Evolutionary conservation across 257 asterid genomes (phyloP), one percentile per base, ranked within the genome.

Genomic region (Solanum bulbocastanum): DNA sequence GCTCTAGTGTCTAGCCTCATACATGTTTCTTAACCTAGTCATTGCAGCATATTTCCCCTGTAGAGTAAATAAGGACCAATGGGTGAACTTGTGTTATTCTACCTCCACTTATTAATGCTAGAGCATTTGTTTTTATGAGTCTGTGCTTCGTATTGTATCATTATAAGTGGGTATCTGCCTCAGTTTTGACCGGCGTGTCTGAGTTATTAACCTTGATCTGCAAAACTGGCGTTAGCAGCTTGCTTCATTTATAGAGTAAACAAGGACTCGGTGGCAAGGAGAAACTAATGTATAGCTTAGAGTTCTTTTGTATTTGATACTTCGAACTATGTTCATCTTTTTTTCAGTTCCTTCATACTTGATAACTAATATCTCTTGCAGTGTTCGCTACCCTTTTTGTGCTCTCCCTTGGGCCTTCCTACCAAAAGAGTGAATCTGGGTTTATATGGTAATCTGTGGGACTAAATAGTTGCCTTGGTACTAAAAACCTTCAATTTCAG

Each of bases 401-500:
- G 44, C 85, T 30, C 69, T 46, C 39, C 40, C 22, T 76, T 42
- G 84, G 62, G 8, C 15, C 66, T 44, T 10, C 66, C 16, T 18
- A 81, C 42, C 75, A 74, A 40, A 56, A 84, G 23, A 81, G 46
- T 42, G 5, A 44, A 79, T 81, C 42, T 30, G 40, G 2, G 40
- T 46, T 46, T 30, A 46, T 81, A 30, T 10, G 27, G 85, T 81
- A 46, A 32, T 32, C 25, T 74, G 84, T 39, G 69, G 36, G 27
- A 78, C 68, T 69, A 85, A 42, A 39, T 83, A 16, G 68, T 49
- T 81, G 69, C 85, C 66, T 46, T 49, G 85, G 72, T 44, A 86
- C 86, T 62, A 18, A 44, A 88, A 68, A 16, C 32, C 39, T 36
- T 83, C 72, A 46, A 27, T 87, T 86, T 75, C 95, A 97, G 99